Base-by-base conservation (phyloP, 345 rosid species). In the Erysimum cheiranthoides region DNA sequence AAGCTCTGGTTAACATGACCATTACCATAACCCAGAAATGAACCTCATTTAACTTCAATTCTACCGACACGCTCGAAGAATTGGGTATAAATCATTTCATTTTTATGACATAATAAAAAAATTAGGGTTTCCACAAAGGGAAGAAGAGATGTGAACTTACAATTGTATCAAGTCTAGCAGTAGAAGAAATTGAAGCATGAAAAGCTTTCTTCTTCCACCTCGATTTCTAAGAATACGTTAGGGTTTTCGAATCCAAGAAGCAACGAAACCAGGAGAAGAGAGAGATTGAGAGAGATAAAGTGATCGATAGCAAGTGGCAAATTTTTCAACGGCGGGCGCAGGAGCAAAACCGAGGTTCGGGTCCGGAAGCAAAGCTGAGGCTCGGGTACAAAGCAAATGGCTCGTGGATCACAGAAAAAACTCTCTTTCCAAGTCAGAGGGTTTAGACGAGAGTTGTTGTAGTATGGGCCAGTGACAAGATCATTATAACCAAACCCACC, bases 251-350 rank as follows among this genome's bases (percentile, higher is more conserved):
- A 57, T 71, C 25, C 50, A 70, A 69, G 45, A 61, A 52, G 52
- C 51, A 70, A 61, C 74, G 73, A 40, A 73, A 67, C 28, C 73
- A 74, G 59, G 58, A 71, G 58, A 74, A 74, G 68, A 68, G 63
- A 57, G 71, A 81, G 71, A 70, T 54, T 21, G 40, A 46, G 73
- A 54, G 51, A 79, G 82, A 84, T 62, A 80, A 81, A 86, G 88
- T 51, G 79, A 76, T 83, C 82, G 75, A 82, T 25, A 81, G 61
- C 81, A 0, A 68, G 80, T 80, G 85, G 79, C 82, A 11, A 82
- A 84, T 28, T 66, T 63, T 86, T 85, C 90, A 80, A 86, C 93
- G 87, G 83, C 79, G 87, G 35, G 80, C 84, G 56, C 84, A 74
- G 80, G 82, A 78, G 75, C 83, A 79, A 79, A 75, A 39, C 45